phyloP scores from a whole-genome alignment of 2,329 filamentous ascomycete species.

The Hypoxylon sp. region DNA sequence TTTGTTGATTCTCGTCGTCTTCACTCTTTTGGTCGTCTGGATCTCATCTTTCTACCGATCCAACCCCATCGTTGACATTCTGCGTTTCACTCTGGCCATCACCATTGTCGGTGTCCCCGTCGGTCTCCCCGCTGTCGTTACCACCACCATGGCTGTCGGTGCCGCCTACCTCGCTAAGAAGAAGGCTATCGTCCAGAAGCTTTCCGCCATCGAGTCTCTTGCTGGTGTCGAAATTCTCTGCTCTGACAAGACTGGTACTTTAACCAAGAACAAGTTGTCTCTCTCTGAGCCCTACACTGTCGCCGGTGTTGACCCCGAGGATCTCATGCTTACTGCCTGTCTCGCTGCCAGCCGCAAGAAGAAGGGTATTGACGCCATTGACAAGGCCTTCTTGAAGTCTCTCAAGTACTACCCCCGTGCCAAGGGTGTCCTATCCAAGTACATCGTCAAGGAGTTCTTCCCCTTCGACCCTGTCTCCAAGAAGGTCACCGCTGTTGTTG shows the following conservation, averaged over 20 bases:
- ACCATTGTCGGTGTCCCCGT: conserved; percentile 93
- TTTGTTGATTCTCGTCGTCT: conserved; percentile 80
- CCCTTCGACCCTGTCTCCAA: conserved; percentile 94
- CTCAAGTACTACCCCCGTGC: conserved; percentile 83
- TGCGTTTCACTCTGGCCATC: conserved; percentile 86
- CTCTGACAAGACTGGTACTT: conserved; percentile 92
- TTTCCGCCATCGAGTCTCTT: conserved; percentile 89
- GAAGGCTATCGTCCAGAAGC: conserved; percentile 92
- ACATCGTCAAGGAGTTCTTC: conserved; percentile 84
- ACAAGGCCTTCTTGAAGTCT: conserved; percentile 92
- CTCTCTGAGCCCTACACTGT: conserved; percentile 86
- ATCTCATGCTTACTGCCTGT: conserved; percentile 92
- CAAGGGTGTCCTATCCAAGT: conserved; percentile 82
- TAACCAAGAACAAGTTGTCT: conserved; percentile 94
- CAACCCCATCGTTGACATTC: conserved; percentile 79
- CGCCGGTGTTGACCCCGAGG: conserved; percentile 81
- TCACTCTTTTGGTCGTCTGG: conserved; percentile 86
- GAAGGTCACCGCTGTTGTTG: conserved; percentile 85
- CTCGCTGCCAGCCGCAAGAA: conserved; percentile 91
- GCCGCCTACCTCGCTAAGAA: conserved; percentile 91
- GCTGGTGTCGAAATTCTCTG: conserved; percentile 94
- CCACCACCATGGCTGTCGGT: conserved; percentile 94
- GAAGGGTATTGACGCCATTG: conserved; percentile 94
- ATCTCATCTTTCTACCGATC: conserved; percentile 87
- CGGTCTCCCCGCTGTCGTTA: conserved; percentile 91